Evolutionary conservation across 2,329 filamentous ascomycete genomes (phyloP), one percentile per base, ranked within the genome.

Genomic region (Fusarium subglutinans): DNA sequence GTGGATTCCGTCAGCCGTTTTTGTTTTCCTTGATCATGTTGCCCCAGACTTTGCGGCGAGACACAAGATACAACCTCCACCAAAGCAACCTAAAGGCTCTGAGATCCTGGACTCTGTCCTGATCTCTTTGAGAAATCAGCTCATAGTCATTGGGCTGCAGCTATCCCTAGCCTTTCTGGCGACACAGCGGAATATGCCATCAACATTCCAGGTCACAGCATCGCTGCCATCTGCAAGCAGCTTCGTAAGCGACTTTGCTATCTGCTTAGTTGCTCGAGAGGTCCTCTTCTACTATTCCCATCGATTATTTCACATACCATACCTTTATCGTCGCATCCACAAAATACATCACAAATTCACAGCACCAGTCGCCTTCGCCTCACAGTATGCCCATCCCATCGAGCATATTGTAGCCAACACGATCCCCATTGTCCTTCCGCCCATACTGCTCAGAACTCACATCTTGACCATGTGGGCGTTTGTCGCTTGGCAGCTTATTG

Each of bases 271-370:
- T 13, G 70, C 84, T 13, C 85, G 88, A 54, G 88, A 90, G 74
- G 69, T 83, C 4, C 72, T 88, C 24, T 90, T 90, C 79, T 90
- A 90, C 81, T 89, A 88, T 73, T 77, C 82, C 30, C 89, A 90
- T 77, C 86, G 88, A 12, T 74, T 87, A 7, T 81, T 90, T 9
- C 88, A 90, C 79, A 76, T 81, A 11, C 86, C 84, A 1, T 78
- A 71, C 11, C 77, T 89, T 11, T 90, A 90, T 80, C 79, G 79
- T 17, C 79, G 79, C 38, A 84, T 90, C 66, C 89, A 90, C 81
- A 90, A 90, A 72, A 81, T 81, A 28, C 89, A 90, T 74, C 89
- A 90, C 80, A 81, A 81, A 30, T 90, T 89, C 80, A 87, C 84
- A 0, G 87, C 88, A 3, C 88, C 88, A 1, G 84, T 90, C 6